These are phyloP conservation scores for Cladosporium oxysporum DNA, from an alignment of 2,329 filamentous ascomycete genomes.

Conservation along the genomic window DNA sequence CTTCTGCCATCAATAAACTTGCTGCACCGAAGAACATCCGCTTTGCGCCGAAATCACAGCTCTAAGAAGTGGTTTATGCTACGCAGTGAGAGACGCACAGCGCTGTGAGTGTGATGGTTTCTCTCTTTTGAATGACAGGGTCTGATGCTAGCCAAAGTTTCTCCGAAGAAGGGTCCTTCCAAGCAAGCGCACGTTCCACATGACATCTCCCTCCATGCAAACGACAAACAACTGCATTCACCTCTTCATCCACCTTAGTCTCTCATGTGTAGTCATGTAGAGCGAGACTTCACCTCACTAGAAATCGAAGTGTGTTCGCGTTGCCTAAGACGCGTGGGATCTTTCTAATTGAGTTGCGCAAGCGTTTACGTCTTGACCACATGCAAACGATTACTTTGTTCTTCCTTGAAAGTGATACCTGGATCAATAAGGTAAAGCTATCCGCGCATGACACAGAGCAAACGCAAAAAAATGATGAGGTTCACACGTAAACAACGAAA, in stretches of 20 bases:
- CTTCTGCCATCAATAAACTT: too few species aligned
- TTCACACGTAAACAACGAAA: neutral
- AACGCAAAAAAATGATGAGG: neutral
- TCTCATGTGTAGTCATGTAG: neutral
- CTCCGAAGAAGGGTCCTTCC: neutral
- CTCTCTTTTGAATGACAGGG: neutral
- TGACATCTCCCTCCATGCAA: neutral
- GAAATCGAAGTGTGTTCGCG: rapidly evolving
- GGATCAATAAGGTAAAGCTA: neutral
- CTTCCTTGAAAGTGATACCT: neutral
- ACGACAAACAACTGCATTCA: neutral
- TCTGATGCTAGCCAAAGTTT: constrained; percentile 1
- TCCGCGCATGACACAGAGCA: neutral
- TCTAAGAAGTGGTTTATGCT: too few species aligned
- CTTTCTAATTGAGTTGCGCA: neutral
- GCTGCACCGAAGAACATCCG: too few species aligned
- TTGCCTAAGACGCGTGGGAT: neutral
- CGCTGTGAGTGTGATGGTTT: neutral
- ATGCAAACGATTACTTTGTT: neutral
- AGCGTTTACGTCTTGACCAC: neutral
- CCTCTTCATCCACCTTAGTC: neutral
- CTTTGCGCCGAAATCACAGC: too few species aligned
- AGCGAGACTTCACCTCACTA: neutral
- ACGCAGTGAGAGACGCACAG: neutral
- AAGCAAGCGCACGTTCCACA: neutral